Conservation (phyloP, 305 asterid genomes). For the Solanum aculeatissimum region DNA sequence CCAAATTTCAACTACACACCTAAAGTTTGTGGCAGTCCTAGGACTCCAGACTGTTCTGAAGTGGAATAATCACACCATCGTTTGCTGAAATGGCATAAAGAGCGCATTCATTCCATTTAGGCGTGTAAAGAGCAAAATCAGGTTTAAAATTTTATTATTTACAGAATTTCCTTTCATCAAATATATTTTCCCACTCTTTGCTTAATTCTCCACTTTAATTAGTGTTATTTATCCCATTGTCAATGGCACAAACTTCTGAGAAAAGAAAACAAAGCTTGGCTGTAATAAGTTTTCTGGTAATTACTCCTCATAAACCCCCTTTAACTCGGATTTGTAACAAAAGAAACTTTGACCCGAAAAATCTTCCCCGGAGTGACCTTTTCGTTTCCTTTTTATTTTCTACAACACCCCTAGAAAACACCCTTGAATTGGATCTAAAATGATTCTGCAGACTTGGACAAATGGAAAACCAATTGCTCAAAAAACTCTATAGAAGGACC, state of each 20-base stretch:
- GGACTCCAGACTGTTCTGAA: background rate
- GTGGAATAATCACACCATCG: background rate
- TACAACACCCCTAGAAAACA: background rate
- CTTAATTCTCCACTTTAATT: background rate
- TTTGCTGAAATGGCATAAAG: background rate
- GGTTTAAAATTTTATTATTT: background rate
- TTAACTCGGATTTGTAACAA: background rate
- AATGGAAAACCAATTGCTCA: background rate
- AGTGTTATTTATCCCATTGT: background rate
- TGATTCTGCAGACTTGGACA: background rate
- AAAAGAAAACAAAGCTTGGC: background rate
- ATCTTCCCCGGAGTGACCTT: background rate
- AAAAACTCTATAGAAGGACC: background rate
- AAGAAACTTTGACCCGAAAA: background rate
- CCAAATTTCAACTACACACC: background rate
- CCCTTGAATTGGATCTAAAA: background rate
- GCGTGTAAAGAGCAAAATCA: background rate
- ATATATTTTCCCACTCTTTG: background rate
- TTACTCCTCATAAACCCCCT: background rate
- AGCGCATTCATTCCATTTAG: background rate
- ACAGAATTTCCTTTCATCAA: background rate
- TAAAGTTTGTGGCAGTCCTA: background rate
- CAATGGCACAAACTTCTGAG: background rate
- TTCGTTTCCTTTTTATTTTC: background rate
- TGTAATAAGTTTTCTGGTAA: background rate